phyloP scores from a whole-genome alignment of 441 rosid genomes.

The Hura crepitans region DNA sequence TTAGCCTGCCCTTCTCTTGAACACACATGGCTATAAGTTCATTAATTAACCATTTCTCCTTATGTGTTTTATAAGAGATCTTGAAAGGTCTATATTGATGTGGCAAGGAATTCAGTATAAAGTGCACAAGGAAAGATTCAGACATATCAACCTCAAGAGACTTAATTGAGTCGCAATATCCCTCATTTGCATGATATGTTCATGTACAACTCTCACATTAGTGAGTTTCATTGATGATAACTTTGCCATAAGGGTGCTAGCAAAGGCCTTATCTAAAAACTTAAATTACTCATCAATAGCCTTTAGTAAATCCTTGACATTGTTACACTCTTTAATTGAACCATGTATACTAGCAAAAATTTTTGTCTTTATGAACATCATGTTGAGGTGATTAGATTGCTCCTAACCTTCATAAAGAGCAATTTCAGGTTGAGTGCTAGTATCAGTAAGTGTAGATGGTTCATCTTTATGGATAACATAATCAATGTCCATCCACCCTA shows the following conservation, averaged over 20 bases:
- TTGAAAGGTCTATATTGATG: too few relatives aligned
- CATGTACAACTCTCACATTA: too few relatives aligned
- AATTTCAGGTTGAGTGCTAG: background rate
- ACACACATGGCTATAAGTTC: too few relatives aligned
- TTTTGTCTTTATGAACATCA: constrained; percentile 18
- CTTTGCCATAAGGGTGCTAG: background rate
- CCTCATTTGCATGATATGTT: too few relatives aligned
- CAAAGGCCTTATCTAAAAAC: background rate
- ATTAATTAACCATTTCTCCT: too few relatives aligned
- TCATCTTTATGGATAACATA: too few relatives aligned
- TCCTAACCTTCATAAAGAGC: constrained; percentile 3
- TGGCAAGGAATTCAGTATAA: too few relatives aligned
- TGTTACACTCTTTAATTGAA: background rate
- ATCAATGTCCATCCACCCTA: too few relatives aligned
- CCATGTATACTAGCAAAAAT: background rate
- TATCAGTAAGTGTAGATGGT: too few relatives aligned
- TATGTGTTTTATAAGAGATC: too few relatives aligned
- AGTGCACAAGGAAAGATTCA: background rate
- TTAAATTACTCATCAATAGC: background rate
- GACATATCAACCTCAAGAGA: background rate
- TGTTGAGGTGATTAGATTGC: background rate
- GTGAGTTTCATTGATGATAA: background rate
- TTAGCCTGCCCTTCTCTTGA: too few relatives aligned
- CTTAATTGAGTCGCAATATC: too few relatives aligned
- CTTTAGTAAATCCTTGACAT: background rate